Base-by-base conservation (phyloP, 352 stramenopile species). In the Phytophthora crassamura region DNA sequence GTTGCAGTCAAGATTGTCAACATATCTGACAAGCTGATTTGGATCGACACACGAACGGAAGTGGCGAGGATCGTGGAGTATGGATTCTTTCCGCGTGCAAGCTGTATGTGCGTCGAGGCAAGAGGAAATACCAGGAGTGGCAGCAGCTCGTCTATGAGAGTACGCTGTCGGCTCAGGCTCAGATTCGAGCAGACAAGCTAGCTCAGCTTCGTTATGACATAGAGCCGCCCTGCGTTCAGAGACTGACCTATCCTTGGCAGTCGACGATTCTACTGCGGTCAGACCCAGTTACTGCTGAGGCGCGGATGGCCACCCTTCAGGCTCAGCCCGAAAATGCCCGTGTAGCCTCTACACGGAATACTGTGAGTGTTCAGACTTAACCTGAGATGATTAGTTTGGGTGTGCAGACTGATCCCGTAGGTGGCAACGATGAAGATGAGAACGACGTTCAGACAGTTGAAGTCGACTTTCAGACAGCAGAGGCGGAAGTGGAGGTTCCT, bases 41-140 rank as follows among this genome's bases (percentile, higher is more conserved):
- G 22, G 36, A 59, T 48, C 14, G 51, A 59, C 15, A 11, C 38
- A 3, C 11, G 9, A 9, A 49, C 38, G 1, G 14, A 11, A 4
- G 22, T 59, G 10, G 51, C 51, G 1, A 39, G 51, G 18, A 30
- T 49, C 10, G 51, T 59, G 12, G 38, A 59, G 22, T 49, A 47
- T 49, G 39, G 39, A n/a, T 33, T 1, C 14, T 41, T 48, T 6
- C 51, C 51, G 8, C 5, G 8, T 9, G 39, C 6, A 32, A 14
- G 38, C 5, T 10, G 48, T 49, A 32, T 52, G 43, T 53, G 1
- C 51, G 51, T 14, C 51, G 39, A 49, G 51, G 36, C 11, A 49
- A 22, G 15, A 8, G 7, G 8, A 20, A 32, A 9, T 59, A 59
- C n/a, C 11, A 7, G 4, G 51, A 59, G 28, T 59, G 51, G 49